Percentiles rank a stretch among this genome's conserved stretches.
Conservation (phyloP, 2,329 filamentous ascomycete species). For the Hymenotorrendiella dingleyae region DNA sequence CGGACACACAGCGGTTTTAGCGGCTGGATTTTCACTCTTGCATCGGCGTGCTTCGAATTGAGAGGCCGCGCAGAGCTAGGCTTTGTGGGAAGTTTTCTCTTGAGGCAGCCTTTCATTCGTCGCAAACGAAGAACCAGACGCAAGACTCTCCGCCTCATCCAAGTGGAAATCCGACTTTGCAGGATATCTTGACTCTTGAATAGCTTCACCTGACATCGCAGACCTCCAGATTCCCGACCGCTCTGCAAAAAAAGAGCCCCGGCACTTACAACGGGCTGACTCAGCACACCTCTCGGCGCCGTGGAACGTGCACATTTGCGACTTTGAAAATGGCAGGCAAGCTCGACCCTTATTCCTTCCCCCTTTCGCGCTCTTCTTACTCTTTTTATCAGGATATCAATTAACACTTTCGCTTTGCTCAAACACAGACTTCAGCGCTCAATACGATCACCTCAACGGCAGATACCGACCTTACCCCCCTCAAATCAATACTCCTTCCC, state of each 20-base stretch:
- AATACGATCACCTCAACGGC: conserved; percentile 1
- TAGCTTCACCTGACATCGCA: not conserved
- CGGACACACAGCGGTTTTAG: no score
- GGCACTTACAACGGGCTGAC: not conserved
- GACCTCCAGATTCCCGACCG: no score
- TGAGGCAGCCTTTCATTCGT: no score
- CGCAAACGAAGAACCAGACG: not conserved
- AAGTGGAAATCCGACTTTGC: conserved; percentile 2
- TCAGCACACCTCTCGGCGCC: not conserved
- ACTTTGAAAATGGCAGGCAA: conserved; percentile 13
- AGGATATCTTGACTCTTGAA: no score
- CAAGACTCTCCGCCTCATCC: not conserved
- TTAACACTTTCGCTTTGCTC: conserved; percentile 14
- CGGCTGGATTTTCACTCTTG: no score
- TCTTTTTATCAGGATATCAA: conserved; percentile 10
- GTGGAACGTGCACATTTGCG: conserved; percentile 3
- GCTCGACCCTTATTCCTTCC: conserved; percentile 6
- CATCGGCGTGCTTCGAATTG: no score
- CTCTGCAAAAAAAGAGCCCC: no score
- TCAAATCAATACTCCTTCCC: not conserved
- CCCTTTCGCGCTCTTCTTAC: conserved; percentile 1
- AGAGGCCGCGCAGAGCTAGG: no score
- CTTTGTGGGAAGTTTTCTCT: no score
- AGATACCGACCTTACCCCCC: not conserved
- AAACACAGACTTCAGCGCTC: conserved; percentile 3